Base-by-base conservation (phyloP, 306 rosid genomes). In the Fagus crenata region DNA sequence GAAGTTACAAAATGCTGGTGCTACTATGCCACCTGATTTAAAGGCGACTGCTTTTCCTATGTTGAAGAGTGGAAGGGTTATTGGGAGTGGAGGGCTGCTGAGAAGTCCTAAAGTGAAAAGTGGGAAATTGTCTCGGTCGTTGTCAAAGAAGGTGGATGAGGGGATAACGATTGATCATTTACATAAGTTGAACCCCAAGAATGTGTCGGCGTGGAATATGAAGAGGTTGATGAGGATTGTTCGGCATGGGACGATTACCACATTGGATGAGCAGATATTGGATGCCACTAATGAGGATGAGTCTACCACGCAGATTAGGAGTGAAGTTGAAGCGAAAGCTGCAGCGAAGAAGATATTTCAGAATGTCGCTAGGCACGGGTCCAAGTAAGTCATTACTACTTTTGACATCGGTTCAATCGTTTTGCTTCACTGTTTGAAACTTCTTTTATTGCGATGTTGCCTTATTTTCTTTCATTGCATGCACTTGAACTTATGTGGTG, bases 161-260 rank as follows among this genome's bases (percentile, higher is more conserved):
- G 92, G 83, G 1, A 93, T 93, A 64, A 87, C 91, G 17, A 87
- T 93, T 41, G 97, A 87, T 84, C 90, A 89, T 58, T 73, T 93
- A 73, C 95, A 91, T 71, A 91, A 77, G 88, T 80, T 89, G 71
- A 93, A 89, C 84, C 90, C 86, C 0, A 88, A 87, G 76, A 93
- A 93, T 78, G 84, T 93, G 2, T 93, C 98, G 12, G 97, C 98
- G 0, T 91, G 98, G 98, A 93, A 93, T 72, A 93, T 93, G 98
- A 93, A 91, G 82, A 89, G 98, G 84, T 77, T 93, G 32, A 87
- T 93, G 81, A 91, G 83, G 71, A 89, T 91, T 37, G 93, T 93
- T 69, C 78, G 90, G 18, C 80, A 87, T 12, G 98, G 98, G 9
- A 40, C 91, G 46, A 86, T 91, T 68, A 33, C 92, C 7, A 93